phyloP scores from a whole-genome alignment of 768 basidiomycete genomes.

The Russula griseocarnosa region DNA sequence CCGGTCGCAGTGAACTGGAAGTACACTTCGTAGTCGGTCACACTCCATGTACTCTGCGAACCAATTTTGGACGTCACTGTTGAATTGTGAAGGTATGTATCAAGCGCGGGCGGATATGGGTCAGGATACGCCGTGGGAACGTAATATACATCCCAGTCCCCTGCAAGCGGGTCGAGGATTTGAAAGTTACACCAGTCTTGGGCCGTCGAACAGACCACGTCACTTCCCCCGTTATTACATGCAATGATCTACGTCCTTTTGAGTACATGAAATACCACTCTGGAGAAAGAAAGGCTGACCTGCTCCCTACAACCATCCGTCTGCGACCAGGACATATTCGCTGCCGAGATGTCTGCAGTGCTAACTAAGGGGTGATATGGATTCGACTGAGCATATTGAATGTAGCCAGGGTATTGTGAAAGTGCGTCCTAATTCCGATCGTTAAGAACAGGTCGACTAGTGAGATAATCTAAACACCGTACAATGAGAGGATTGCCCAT shows the following conservation, averaged over 20 bases:
- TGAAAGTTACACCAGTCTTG: slow-evolving; percentile 50
- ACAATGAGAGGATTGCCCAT: slow-evolving; percentile 63
- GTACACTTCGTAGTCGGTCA: slow-evolving; percentile 43
- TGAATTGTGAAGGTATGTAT: slow-evolving; percentile 33
- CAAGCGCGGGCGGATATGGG: slow-evolving; percentile 47
- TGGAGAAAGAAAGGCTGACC: slow-evolving; percentile 32
- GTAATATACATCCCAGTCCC: slow-evolving; percentile 55
- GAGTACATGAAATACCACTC: background rate
- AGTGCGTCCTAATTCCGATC: slow-evolving; percentile 35
- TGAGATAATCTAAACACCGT: slow-evolving; percentile 19
- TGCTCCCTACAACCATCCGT: slow-evolving; percentile 48
- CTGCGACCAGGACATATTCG: slow-evolving; percentile 43
- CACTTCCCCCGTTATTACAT: slow-evolving; percentile 46
- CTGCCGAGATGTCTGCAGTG: slow-evolving; percentile 38
- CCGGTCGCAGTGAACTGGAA: slow-evolving; percentile 46
- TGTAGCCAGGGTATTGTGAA: slow-evolving; percentile 55
- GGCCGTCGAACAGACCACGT: slow-evolving; percentile 46
- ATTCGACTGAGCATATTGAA: slow-evolving; percentile 52
- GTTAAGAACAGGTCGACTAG: background rate
- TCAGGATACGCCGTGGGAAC: slow-evolving; percentile 43
- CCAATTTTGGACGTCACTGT: slow-evolving; percentile 40
- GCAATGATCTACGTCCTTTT: slow-evolving; percentile 41
- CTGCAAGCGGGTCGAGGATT: slow-evolving; percentile 35
- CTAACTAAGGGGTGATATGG: slow-evolving; percentile 53
- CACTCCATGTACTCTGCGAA: slow-evolving; percentile 43